These are phyloP conservation scores for Vitis hybrid DNA, from an alignment of 177 flowering plant species.

Conservation along the genomic window DNA sequence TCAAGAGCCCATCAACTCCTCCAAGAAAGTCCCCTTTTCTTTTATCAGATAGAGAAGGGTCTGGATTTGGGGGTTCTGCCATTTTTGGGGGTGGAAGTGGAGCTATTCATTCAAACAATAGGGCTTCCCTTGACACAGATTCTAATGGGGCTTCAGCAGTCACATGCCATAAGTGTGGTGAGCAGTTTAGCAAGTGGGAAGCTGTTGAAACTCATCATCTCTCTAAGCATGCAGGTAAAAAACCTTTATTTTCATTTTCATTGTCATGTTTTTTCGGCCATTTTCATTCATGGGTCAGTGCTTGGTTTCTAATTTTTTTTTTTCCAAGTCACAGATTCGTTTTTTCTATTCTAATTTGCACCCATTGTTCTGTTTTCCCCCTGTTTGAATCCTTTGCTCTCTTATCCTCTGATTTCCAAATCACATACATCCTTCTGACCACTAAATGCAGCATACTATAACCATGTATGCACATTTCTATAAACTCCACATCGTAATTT, in stretches of 20 bases:
- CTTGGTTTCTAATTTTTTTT: no score
- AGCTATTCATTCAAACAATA: constrained; percentile 33
- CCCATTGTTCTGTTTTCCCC: constrained; percentile 4
- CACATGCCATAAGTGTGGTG: constrained; percentile 88
- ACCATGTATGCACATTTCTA: no score
- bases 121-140: constrained; percentile 50
- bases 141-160: constrained; percentile 46
- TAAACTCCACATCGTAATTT: no score
- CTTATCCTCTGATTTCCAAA: constrained; percentile 7
- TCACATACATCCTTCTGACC: constrained; percentile 2
- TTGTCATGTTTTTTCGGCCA: background rate
- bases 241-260: background rate
- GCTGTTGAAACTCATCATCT: constrained; percentile 90
- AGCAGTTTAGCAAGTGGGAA: constrained; percentile 78
- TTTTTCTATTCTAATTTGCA: background rate
- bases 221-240: constrained; percentile 91
- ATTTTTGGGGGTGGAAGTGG: constrained; percentile 19
- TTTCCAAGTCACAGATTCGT: no score
- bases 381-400: background rate
- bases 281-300: background rate
- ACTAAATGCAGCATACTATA: background rate
- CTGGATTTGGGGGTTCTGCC: constrained; percentile 33
- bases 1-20: constrained; percentile 40
- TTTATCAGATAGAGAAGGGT: constrained; percentile 39
- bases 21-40: constrained; percentile 39